Conservation (phyloP, 2,329 filamentous ascomycete genomes). For the Ophiostoma australiae region DNA sequence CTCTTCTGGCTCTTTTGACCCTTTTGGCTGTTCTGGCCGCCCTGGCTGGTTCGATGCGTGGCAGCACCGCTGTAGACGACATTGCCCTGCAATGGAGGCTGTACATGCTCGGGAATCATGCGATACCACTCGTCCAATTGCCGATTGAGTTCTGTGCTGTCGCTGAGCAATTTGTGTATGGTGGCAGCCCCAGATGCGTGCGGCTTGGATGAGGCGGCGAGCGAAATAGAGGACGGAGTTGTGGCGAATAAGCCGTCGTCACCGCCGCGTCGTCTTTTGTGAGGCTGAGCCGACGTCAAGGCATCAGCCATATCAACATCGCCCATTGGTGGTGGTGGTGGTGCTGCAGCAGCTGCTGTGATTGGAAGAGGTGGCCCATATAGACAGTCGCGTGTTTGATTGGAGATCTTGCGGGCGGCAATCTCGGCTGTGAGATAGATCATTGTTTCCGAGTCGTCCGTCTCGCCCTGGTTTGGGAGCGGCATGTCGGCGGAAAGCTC, state of each 20-base stretch:
- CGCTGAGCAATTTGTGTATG: constrained; percentile 31
- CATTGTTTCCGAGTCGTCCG: constrained; percentile 35
- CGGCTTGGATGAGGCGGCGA: background rate
- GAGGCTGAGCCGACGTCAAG: background rate
- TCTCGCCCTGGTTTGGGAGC: constrained; percentile 34
- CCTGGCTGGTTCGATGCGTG: background rate
- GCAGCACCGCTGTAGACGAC: background rate
- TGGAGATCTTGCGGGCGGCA: constrained; percentile 40
- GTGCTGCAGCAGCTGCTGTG: background rate
- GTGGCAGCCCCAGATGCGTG: constrained; percentile 23
- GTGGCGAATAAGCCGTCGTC: background rate
- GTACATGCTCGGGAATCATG: constrained; percentile 36
- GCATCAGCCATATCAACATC: background rate
- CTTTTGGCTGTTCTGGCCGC: background rate
- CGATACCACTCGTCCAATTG: constrained; percentile 39
- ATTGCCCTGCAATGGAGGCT: constrained; percentile 53
- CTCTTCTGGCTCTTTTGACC: background rate
- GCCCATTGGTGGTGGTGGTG: constrained; percentile 13
- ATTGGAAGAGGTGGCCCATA: constrained; percentile 31
- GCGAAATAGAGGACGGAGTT: background rate
- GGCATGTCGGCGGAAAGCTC: constrained; percentile 37
- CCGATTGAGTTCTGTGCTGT: constrained; percentile 38
- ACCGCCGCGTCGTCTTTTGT: constrained; percentile 19
- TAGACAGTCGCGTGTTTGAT: constrained; percentile 41
- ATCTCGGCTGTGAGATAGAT: constrained; percentile 42